A percentile compares a stretch with the other conserved stretches of the same genome.
These are phyloP conservation scores for Penicillium flavigenum DNA, from an alignment of 495 filamentous ascomycete genomes.

Conservation along the genomic window DNA sequence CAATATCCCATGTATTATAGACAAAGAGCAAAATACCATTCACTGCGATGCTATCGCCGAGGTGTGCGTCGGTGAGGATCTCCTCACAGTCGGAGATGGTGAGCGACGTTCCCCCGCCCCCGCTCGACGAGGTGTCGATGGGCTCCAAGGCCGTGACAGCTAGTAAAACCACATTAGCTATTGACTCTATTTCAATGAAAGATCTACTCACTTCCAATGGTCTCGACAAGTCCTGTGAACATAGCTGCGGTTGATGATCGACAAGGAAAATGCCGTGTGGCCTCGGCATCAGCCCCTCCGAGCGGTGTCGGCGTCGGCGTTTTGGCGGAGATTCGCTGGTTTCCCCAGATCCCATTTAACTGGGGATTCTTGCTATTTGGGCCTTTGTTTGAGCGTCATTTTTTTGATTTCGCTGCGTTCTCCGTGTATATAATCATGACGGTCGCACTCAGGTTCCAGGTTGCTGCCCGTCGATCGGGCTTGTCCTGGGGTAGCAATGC, in stretches of 20 bases:
- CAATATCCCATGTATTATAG: background rate
- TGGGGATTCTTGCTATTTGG: conserved; percentile 1
- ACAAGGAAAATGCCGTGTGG: conserved; percentile 18
- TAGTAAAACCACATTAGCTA: conserved; percentile 34
- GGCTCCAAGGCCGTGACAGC: conserved; percentile 79
- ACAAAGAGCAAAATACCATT: conserved; percentile 58
- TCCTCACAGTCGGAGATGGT: conserved; percentile 74
- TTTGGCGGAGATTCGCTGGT: conserved; percentile 31
- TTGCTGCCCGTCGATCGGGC: conserved; percentile 28
- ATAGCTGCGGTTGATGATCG: conserved; percentile 51
- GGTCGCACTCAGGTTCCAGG: conserved; percentile 26
- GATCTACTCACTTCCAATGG: conserved; percentile 72
- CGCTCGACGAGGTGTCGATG: conserved; percentile 66
- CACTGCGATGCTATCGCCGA: conserved; percentile 90
- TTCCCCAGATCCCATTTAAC: conserved; percentile 24
- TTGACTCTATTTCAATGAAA: conserved; percentile 9
- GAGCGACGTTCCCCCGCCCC: conserved; percentile 79
- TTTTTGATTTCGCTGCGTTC: background rate
- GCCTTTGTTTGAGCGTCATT: conserved; percentile 9
- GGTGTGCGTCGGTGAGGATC: conserved; percentile 77
- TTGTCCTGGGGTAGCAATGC: conserved; percentile 24
- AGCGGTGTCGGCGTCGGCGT: conserved; percentile 39
- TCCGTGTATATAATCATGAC: conserved; percentile 24
- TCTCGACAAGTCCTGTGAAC: conserved; percentile 98
- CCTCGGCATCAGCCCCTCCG: conserved; percentile 36